phyloP scores from a whole-genome alignment of 2,329 filamentous ascomycete genomes.

The Byssochlamys sp. region DNA sequence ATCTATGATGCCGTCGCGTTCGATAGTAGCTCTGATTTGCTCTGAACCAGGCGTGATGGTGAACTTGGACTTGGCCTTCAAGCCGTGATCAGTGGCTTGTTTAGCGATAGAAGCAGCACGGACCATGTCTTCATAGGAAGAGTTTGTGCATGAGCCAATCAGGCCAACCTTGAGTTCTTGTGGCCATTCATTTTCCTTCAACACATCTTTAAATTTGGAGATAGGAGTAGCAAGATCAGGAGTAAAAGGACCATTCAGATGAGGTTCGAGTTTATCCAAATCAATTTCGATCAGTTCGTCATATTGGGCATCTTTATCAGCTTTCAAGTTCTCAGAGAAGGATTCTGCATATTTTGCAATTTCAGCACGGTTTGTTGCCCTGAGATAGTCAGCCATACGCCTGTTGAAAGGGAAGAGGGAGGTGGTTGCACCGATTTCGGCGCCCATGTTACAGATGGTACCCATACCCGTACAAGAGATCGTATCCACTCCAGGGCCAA shows the following conservation, averaged over 20 bases:
- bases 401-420: too few species aligned
- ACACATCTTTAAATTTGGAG: conserved; percentile 90
- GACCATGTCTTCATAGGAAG: conserved; percentile 79
- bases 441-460: too few species aligned
- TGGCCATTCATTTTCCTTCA: conserved; percentile 91
- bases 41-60: conserved; percentile 93
- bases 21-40: conserved; percentile 90
- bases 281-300: conserved; percentile 95
- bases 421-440: too few species aligned
- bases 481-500: conserved; percentile 68
- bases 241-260: conserved; percentile 98
- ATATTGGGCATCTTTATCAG: conserved; percentile 80
- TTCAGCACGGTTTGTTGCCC: conserved; percentile 86
- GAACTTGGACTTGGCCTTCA: conserved; percentile 90
- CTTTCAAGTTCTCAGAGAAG: too few species aligned
- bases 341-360: too few species aligned
- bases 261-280: conserved; percentile 84
- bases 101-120: conserved; percentile 82
- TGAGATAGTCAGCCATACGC: conserved; percentile 94
- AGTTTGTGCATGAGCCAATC: conserved; percentile 98
- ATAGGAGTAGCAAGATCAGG: conserved; percentile 95
- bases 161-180: conserved; percentile 92
- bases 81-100: conserved; percentile 79
- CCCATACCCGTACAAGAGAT: conserved; percentile 91
- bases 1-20: conserved; percentile 78